phyloP scores from a whole-genome alignment of 208 protist genomes.

The Trypanosoma avium region DNA sequence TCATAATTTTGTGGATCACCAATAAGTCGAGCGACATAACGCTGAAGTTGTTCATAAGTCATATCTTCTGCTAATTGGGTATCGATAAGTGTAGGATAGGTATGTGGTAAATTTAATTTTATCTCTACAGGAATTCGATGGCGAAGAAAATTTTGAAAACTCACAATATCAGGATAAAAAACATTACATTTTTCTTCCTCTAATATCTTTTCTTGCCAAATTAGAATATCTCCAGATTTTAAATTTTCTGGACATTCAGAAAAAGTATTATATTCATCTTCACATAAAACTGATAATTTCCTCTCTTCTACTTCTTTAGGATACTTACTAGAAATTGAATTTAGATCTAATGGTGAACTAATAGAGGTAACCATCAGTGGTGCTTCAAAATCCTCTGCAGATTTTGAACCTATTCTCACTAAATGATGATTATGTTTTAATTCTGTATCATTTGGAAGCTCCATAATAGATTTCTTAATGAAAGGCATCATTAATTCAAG shows the following conservation, averaged over 20 bases:
- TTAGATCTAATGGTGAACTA: neutral
- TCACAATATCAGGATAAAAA: slow-evolving; percentile 79
- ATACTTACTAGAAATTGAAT: neutral
- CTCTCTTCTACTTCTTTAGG: slow-evolving; percentile 4
- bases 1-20: slow-evolving; percentile 71
- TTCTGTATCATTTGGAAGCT: slow-evolving; percentile 40
- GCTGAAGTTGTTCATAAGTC: slow-evolving; percentile 90
- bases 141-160: slow-evolving; percentile 80
- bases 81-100: slow-evolving; percentile 62
- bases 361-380: neutral
- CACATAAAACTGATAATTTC: slow-evolving; percentile 39
- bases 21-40: slow-evolving; percentile 75
- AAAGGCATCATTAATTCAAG: slow-evolving; percentile 53
- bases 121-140: slow-evolving; percentile 73
- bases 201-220: slow-evolving; percentile 59
- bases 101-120: slow-evolving; percentile 62
- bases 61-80: slow-evolving; percentile 78
- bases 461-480: slow-evolving; percentile 53
- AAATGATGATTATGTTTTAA: slow-evolving; percentile 55
- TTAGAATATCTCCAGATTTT: slow-evolving; percentile 65
- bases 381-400: slow-evolving; percentile 4
- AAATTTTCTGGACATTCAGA: slow-evolving; percentile 38
- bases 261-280: slow-evolving; percentile 51
- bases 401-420: slow-evolving; percentile 3
- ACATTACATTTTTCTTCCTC: slow-evolving; percentile 52